Conservation (phyloP, 179 eudicot species). For the Drosera spatulata region DNA sequence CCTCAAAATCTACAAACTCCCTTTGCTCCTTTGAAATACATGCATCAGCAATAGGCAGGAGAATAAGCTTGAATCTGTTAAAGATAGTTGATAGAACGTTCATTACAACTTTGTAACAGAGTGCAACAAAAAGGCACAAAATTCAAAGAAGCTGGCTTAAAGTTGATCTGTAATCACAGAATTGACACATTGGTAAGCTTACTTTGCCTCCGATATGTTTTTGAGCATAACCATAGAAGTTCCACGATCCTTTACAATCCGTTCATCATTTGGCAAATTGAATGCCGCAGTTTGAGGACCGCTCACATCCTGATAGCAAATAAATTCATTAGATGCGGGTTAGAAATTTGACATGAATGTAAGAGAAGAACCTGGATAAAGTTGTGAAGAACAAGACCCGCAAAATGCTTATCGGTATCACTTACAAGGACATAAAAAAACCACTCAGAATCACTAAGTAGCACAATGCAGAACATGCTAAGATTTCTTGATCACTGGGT, state of each 20-base stretch:
- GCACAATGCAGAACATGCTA: too few relatives aligned
- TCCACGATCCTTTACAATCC: slow-evolving; percentile 91
- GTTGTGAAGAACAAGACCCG: too few relatives aligned
- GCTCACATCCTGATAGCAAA: slow-evolving; percentile 69
- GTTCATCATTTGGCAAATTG: slow-evolving; percentile 97
- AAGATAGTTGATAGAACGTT: slow-evolving; percentile 11
- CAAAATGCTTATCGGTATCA: too few relatives aligned
- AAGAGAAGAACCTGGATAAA: too few relatives aligned
- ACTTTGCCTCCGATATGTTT: slow-evolving; percentile 99
- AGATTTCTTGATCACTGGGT: too few relatives aligned
- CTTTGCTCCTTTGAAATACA: slow-evolving; percentile 71
- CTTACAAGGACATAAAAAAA: too few relatives aligned
- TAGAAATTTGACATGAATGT: too few relatives aligned
- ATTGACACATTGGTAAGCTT: slow-evolving; percentile 14
- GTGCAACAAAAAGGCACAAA: background rate
- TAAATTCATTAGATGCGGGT: background rate
- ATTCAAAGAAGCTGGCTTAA: background rate
- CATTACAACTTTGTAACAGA: background rate
- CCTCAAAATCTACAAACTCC: slow-evolving; percentile 76
- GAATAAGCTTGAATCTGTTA: slow-evolving; percentile 84
- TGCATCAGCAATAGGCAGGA: slow-evolving; percentile 74
- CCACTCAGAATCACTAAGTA: too few relatives aligned
- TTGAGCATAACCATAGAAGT: slow-evolving; percentile 98
- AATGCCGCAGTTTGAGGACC: slow-evolving; percentile 99
- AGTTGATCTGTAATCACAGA: too few relatives aligned